Evolutionary conservation across 2,329 filamentous ascomycete genomes (phyloP).

Genomic region (Berkeleyomyces basicola): DNA sequence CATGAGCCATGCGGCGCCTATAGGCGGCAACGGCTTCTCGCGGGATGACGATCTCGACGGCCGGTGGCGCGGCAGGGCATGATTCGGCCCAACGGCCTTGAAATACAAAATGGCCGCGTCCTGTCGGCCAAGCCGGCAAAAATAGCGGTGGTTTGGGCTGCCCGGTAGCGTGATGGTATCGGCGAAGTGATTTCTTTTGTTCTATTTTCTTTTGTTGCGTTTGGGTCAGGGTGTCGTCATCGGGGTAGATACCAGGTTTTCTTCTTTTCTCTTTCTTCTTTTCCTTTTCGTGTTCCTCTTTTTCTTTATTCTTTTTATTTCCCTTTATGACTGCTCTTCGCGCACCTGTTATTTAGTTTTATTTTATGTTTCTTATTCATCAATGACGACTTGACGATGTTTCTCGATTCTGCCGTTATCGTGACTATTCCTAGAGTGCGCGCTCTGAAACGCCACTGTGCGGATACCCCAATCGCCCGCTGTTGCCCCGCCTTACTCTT

Average conservation of each 20-base stretch:
- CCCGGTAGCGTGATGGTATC: neutral
- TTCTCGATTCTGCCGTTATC: neutral
- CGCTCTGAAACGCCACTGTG: neutral
- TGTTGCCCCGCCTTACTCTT: too few relatives aligned
- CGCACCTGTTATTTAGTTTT: neutral
- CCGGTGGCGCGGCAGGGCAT: neutral
- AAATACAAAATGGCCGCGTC: neutral
- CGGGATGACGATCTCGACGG: neutral
- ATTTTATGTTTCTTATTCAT: neutral
- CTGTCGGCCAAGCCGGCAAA: neutral
- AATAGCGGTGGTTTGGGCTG: neutral
- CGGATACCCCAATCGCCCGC: neutral
- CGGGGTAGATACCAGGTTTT: neutral
- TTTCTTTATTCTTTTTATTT: neutral
- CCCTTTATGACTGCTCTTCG: neutral
- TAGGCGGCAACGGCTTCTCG: conserved; percentile 13
- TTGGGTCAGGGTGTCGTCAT: neutral
- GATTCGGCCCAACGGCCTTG: neutral
- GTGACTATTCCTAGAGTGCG: neutral
- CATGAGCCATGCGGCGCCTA: conserved; percentile 23
- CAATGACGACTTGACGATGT: conserved; percentile 5
- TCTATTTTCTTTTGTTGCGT: neutral
- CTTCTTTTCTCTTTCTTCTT: conserved; percentile 1
- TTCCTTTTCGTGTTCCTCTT: too few relatives aligned
- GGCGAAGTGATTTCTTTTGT: neutral